Base-by-base conservation (phyloP, 2,329 filamentous ascomycete species). In the Cyphellophora europaea region DNA sequence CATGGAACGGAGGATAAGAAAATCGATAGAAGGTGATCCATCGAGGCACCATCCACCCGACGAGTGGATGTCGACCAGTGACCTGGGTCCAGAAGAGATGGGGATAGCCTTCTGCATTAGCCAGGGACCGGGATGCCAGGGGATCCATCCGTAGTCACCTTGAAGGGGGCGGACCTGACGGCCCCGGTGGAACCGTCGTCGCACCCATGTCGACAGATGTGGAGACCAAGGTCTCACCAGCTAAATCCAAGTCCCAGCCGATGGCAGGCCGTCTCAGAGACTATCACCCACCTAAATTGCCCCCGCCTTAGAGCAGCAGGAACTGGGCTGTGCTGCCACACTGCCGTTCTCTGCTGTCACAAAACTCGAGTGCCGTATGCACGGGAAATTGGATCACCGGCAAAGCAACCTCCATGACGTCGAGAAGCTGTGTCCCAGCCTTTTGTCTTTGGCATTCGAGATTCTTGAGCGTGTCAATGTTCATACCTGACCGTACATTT, bases 1-100 rank as follows among this genome's bases (percentile, higher is more conserved):
- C 37, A 37, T 40, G 45, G 35, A 42, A 13, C 41, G 44, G 40
- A 43, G 42, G 42, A 49, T 49, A 49, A 48, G 43, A 44, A 41
- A 35, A 43, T 47, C 43, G 40, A 43, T 49, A 42, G 37, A 43
- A 40, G 40, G 21, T 25, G 21, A 8, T 25, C n/a, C 21, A 25
- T n/a, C n/a, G n/a, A n/a, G 21, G n/a, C 8, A n/a, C 21, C 8
- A n/a, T 25, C 21, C 21, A 25, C 21, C 21, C 8, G 21, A 25
- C 8, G 8, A 19, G 30, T 12, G 27, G 27, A 5, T 28, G 31
- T 37, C 41, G 28, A 37, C 44, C 44, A 47, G 32, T 39, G 32
- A 42, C 44, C 33, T 47, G 44, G 44, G 39, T 33, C 41, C 35
- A 37, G 37, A 13, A 33, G 39, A 19, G 37, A 41, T 41, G 30